Conservation (phyloP, 352 stramenopile genomes). For the Globisporangium perplexum region DNA sequence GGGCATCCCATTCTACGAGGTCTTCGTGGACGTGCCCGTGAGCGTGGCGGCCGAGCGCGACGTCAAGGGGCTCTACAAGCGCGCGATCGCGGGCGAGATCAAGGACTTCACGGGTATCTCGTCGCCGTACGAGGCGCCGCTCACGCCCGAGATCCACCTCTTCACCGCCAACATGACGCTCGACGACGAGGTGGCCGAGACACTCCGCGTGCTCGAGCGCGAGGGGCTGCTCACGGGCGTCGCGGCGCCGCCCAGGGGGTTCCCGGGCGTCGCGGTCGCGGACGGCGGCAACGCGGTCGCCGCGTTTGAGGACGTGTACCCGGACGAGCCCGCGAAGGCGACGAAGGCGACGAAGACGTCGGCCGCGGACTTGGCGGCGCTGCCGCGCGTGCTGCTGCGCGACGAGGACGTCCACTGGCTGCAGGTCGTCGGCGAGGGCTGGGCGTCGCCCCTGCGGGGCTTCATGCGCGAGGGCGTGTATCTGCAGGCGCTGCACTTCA, state of each 20-base stretch:
- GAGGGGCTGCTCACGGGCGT: slow-evolving; percentile 67
- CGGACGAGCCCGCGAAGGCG: slow-evolving; percentile 24
- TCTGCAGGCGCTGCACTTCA: slow-evolving; percentile 97
- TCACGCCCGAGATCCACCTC: slow-evolving; percentile 93
- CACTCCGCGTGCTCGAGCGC: slow-evolving; percentile 51
- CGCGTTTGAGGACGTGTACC: slow-evolving; percentile 56
- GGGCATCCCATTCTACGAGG: slow-evolving; percentile 97
- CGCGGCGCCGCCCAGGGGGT: slow-evolving; percentile 38
- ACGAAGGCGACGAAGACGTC: slow-evolving; percentile 1
- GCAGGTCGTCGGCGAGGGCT: slow-evolving; percentile 96
- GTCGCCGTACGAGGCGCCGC: slow-evolving; percentile 95
- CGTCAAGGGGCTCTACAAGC: slow-evolving; percentile 95
- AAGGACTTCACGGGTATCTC: slow-evolving; percentile 99
- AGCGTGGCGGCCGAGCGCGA: slow-evolving; percentile 96
- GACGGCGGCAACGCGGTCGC: slow-evolving; percentile 81
- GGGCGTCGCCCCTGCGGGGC: slow-evolving; percentile 92
- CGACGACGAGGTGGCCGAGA: slow-evolving; percentile 70
- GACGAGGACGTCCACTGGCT: slow-evolving; percentile 99
- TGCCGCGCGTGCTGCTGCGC: slow-evolving; percentile 92
- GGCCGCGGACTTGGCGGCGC: slow-evolving; percentile 31
- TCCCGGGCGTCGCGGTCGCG: slow-evolving; percentile 76
- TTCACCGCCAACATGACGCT: slow-evolving; percentile 94
- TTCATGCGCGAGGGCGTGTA: slow-evolving; percentile 98
- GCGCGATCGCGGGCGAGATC: slow-evolving; percentile 92
- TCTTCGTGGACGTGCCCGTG: slow-evolving; percentile 97